phyloP scores from a whole-genome alignment of 495 filamentous ascomycete species.

The Chaetomidium leptoderma region DNA sequence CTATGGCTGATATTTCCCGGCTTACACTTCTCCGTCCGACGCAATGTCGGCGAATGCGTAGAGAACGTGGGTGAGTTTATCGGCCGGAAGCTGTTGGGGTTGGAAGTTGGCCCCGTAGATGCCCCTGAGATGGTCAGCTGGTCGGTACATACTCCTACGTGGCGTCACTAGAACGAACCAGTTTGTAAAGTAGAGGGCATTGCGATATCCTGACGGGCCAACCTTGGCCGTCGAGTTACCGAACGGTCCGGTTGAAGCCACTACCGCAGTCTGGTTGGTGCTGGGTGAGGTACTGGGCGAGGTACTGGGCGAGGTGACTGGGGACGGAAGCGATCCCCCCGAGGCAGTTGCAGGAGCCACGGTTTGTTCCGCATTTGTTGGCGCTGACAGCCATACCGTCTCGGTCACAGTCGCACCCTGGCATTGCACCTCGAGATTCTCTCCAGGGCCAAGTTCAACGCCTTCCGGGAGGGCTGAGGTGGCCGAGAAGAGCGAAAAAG shows the following conservation, averaged over 20 bases:
- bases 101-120: constrained; percentile 74
- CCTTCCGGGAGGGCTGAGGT: background rate
- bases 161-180: constrained; percentile 39
- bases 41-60: constrained; percentile 85
- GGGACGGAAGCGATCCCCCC: background rate
- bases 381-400: background rate
- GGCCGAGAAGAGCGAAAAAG: background rate
- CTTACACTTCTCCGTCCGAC: constrained; percentile 76
- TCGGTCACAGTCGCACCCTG: constrained; percentile 6
- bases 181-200: constrained; percentile 47
- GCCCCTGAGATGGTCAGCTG: constrained; percentile 45
- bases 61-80: constrained; percentile 76
- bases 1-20: background rate
- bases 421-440: background rate
- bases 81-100: constrained; percentile 71
- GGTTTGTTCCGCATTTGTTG: background rate
- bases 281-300: background rate
- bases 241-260: background rate
- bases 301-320: background rate
- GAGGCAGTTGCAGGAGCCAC: background rate
- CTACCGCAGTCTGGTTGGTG: background rate
- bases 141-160: constrained; percentile 28
- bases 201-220: constrained; percentile 21
- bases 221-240: constrained; percentile 3
- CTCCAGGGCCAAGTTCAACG: background rate